Evolutionary conservation across 192 early-diverging fungal species (phyloP).

Genomic region (Rhizophagus sp.): DNA sequence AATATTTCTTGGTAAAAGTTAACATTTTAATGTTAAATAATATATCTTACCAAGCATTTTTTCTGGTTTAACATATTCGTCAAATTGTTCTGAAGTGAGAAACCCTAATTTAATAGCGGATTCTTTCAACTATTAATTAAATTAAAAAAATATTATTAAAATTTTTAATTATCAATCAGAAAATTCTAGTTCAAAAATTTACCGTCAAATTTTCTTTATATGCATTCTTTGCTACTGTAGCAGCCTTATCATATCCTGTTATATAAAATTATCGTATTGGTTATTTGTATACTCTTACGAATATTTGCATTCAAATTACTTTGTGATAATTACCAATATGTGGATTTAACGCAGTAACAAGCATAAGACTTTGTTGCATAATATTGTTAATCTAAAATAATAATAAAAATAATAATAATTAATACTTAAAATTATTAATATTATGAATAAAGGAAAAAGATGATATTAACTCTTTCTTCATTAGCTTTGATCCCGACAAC

Average conservation of each 20-base stretch:
- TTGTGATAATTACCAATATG: constrained; percentile 73
- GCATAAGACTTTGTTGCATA: constrained; percentile 94
- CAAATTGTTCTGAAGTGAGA: constrained; percentile 90
- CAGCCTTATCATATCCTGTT: constrained; percentile 75
- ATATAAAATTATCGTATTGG: background rate
- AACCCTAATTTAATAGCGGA: constrained; percentile 87
- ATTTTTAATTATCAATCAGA: background rate
- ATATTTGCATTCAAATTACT: background rate
- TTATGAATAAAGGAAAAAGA: background rate
- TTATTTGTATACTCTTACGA: background rate
- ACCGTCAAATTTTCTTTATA: constrained; percentile 84
- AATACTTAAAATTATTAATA: background rate
- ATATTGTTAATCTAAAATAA: constrained; percentile 67
- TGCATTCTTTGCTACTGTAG: constrained; percentile 96
- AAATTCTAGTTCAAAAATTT: background rate
- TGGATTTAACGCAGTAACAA: constrained; percentile 98
- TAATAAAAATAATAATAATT: background rate
- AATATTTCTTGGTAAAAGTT: too few relatives aligned
- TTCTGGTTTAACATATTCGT: constrained; percentile 93
- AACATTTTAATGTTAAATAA: background rate
- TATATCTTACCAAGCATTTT: constrained; percentile 67
- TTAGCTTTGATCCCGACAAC: constrained; percentile 93
- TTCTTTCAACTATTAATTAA: constrained; percentile 80
- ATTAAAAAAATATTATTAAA: constrained; percentile 37
- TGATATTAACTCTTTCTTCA: constrained; percentile 59